Evolutionary conservation across 1,284 basidiomycete species (phyloP), one percentile per base, ranked within the genome.

Genomic region (Volvariella volvacea): DNA sequence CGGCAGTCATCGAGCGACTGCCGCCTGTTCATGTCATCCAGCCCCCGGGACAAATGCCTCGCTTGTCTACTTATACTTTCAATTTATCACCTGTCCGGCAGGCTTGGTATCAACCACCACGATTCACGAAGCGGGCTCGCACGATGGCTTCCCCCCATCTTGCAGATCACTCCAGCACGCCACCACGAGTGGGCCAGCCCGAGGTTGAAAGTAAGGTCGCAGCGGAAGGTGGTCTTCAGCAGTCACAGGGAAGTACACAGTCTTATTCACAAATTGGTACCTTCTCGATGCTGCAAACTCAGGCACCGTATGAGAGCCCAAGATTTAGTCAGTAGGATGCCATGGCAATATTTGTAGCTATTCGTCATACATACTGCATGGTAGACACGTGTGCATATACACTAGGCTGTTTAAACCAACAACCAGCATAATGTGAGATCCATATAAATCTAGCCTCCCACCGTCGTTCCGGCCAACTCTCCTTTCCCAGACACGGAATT

Each of bases 301-400:
- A 79, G 51, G 73, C 75, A 22, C 71, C 70, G 7, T 78, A 77
- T 49, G 55, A 61, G 31, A 76, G 74, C 48, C 74, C 73, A 50
- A 57, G 45, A 41, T 50, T 48, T 17, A 59, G 54, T 51, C 17
- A 47, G 40, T 21, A 46, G 39, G 39, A 22, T 40, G 28, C 34
- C 39, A 22, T 32, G 22, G 41, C 22, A n/a, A 41, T 32, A 37
- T 32, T 41, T 19, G n/a, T 45, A 41, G 43, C 31, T 46, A 25
- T 42, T 15, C 45, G 7, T 16, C 34, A 17, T 32, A 20, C 32
- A 16, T 20, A 3, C 4, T 40, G 22, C 19, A 32, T 19, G 16
- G 15, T 3, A 10, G 15, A 25, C 38, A 17, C 33, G 25, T 28
- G 25, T 25, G 16, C 15, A 39, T 20, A n/a, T 43, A 9, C 43